Evolutionary conservation across 2,329 filamentous ascomycete genomes (phyloP).

Genomic region (Apiospora phragmitis): DNA sequence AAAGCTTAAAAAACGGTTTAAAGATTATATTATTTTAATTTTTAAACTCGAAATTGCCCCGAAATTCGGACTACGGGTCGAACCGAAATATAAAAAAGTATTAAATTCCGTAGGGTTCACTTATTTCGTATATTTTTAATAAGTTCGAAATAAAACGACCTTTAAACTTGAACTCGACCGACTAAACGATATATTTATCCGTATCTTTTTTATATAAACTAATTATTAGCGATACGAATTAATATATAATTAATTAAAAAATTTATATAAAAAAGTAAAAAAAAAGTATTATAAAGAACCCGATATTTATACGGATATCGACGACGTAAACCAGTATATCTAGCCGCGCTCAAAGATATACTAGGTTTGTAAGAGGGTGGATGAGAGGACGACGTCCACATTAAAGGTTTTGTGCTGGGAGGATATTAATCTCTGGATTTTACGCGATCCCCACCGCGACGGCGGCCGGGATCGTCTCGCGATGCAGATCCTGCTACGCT

Average conservation of each 20-base stretch:
- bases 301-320: too few relatives aligned
- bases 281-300: too few relatives aligned
- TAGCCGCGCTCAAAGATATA: too few relatives aligned
- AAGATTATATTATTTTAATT: background rate
- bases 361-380: too few relatives aligned
- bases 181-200: background rate
- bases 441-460: too few relatives aligned
- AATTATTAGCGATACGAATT: too few relatives aligned
- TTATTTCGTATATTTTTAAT: background rate
- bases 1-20: background rate
- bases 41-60: slow-evolving; percentile 1
- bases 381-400: too few relatives aligned
- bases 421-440: too few relatives aligned
- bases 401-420: too few relatives aligned
- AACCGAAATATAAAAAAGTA: slow-evolving; percentile 8
- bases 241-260: too few relatives aligned
- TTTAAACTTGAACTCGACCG: background rate
- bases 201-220: background rate
- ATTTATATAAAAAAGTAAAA: too few relatives aligned
- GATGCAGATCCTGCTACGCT: background rate
- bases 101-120: background rate
- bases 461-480: background rate
- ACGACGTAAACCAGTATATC: too few relatives aligned
- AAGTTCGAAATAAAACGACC: background rate
- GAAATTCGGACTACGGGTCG: slow-evolving; percentile 5